Evolutionary conservation across 1,139 yeast genomes (phyloP).

Genomic region (Debaryomyces singareniensis): DNA sequence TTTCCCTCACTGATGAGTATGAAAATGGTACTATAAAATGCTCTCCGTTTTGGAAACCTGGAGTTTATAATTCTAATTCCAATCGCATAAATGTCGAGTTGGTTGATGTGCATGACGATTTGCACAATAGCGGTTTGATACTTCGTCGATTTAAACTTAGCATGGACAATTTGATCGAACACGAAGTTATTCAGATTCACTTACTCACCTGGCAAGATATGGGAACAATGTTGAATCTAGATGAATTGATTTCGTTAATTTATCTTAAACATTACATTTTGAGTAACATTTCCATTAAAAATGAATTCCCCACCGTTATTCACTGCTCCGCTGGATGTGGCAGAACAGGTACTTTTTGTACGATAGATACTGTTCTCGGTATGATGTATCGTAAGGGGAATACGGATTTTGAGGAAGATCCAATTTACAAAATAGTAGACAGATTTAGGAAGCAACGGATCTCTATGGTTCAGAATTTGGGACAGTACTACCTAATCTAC

Average conservation of each 20-base stretch:
- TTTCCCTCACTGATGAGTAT: constrained; percentile 46
- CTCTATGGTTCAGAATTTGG: constrained; percentile 77
- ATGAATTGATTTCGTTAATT: constrained; percentile 37
- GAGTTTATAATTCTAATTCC: constrained; percentile 34
- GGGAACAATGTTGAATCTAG: constrained; percentile 32
- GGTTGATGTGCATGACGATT: constrained; percentile 8
- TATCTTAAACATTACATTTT: constrained; percentile 31
- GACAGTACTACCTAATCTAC: constrained; percentile 70
- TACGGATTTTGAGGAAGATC: constrained; percentile 21
- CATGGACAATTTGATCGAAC: constrained; percentile 16
- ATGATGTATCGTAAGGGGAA: constrained; percentile 18
- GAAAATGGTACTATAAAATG: constrained; percentile 52
- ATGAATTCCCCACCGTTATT: constrained; percentile 46
- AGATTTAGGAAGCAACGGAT: constrained; percentile 65
- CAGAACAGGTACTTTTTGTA: constrained; percentile 79
- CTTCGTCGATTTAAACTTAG: constrained; percentile 32
- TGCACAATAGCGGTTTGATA: constrained; percentile 13
- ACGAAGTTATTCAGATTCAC: constrained; percentile 42
- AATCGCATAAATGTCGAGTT: constrained; percentile 24
- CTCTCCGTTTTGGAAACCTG: constrained; percentile 49
- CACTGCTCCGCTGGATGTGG: constrained; percentile 96
- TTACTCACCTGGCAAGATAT: constrained; percentile 50
- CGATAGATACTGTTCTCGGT: constrained; percentile 61
- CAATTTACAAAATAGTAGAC: constrained; percentile 45
- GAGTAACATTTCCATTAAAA: constrained; percentile 7